phyloP scores from a whole-genome alignment of 2,329 filamentous ascomycete species.

The Calonectria naviculata region DNA sequence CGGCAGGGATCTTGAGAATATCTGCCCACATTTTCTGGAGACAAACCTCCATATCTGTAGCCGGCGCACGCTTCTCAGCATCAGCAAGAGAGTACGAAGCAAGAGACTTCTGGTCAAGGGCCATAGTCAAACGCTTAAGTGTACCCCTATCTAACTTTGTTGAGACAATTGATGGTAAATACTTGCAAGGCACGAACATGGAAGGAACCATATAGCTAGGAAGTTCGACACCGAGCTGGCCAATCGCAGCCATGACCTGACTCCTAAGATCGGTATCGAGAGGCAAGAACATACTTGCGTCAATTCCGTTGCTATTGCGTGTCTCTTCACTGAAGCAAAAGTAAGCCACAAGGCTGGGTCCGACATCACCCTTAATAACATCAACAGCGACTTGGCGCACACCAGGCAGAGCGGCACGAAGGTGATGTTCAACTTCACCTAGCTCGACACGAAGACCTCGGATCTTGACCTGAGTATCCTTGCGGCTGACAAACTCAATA shows the following conservation, averaged over 20 bases:
- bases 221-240: conserved; percentile 2
- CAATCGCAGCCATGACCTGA: not conserved
- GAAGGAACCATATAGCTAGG: conserved; percentile 30
- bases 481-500: not conserved
- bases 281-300: not conserved
- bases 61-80: not conserved
- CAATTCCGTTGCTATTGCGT: not conserved
- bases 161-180: not conserved
- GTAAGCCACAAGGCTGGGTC: not conserved
- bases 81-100: conserved; percentile 17
- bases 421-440: conserved; percentile 29
- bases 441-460: conserved; percentile 56
- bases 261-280: not conserved
- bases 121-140: not conserved
- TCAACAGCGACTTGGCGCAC: not conserved
- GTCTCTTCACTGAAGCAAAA: not conserved
- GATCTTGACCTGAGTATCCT: conserved; percentile 67
- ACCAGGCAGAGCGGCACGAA: conserved; percentile 7
- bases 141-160: conserved; percentile 26
- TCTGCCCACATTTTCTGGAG: conserved; percentile 49
- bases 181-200: conserved; percentile 15
- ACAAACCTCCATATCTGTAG: not conserved
- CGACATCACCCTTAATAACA: not conserved
- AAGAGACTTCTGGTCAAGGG: conserved; percentile 15
- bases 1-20: conserved; percentile 40